Conservation (phyloP, 495 filamentous ascomycete species). For the Oidiodendron maius region DNA sequence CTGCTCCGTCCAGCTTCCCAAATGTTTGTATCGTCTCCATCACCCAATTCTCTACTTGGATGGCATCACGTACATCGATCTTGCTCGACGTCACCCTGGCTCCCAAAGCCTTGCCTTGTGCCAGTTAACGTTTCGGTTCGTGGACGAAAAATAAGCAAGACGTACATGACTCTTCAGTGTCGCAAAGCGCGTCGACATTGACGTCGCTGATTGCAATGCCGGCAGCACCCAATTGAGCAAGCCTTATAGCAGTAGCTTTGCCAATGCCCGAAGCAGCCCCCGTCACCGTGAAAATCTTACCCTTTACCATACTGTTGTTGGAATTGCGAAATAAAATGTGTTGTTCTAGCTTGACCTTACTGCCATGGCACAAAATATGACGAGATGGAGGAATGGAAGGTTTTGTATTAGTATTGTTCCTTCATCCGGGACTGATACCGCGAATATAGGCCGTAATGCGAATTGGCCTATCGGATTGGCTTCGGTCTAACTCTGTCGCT, state of each 20-base stretch:
- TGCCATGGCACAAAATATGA: too few relatives aligned
- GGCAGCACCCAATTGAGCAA: constrained; percentile 31
- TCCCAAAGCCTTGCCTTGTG: background rate
- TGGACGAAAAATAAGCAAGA: background rate
- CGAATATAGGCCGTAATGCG: too few relatives aligned
- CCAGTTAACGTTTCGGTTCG: background rate
- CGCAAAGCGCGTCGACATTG: constrained; percentile 1
- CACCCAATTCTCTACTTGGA: constrained; percentile 43
- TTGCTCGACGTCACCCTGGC: background rate
- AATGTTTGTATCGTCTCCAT: constrained; percentile 32
- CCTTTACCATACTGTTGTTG: constrained; percentile 17
- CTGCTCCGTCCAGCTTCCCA: constrained; percentile 47
- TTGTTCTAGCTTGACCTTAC: too few relatives aligned
- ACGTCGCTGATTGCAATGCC: constrained; percentile 23
- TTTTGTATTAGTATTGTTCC: too few relatives aligned
- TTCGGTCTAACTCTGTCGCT: too few relatives aligned
- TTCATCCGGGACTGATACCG: too few relatives aligned
- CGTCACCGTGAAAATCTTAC: constrained; percentile 39
- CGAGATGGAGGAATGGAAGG: too few relatives aligned
- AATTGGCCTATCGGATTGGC: too few relatives aligned
- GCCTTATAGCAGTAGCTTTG: constrained; percentile 37
- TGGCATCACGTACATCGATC: constrained; percentile 33
- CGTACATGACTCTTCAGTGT: constrained; percentile 1
- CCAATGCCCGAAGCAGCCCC: constrained; percentile 49
- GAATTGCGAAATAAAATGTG: too few relatives aligned